Base-by-base conservation (phyloP, 305 asterid genomes). In the Euphrasia arctica region DNA sequence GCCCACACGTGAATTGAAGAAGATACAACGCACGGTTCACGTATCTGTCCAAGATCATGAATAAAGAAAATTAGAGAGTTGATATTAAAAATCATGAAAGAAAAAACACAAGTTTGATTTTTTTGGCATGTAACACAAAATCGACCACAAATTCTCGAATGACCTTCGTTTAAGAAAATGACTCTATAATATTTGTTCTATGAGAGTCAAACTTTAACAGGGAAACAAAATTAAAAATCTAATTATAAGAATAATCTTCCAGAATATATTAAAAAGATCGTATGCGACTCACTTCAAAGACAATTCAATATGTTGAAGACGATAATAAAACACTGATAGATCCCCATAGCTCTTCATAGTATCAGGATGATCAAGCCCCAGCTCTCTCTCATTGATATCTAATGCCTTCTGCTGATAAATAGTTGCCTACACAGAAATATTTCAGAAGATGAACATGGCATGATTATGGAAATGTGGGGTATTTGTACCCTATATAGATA, bases 321-420 rank as follows among this genome's bases (percentile, higher is more conserved):
- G 99, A 65, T 94, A 94, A 78, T 90, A 94, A 65, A 94, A 94
- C 75, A 94, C 99, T 4, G 99, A 94, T 57, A 94, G 89, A 85
- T 94, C 99, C 72, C 98, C 99, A 58, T 94, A 94, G 79, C 99
- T 91, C 86, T 94, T 94, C 99, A 91, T 94, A 12, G 99, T 94
- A 74, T 94, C 99, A 25, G 99, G 99, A 82, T 94, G 99, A 78
- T 94, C 99, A 73, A 94, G 99, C 69, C 99, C 99, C 64, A 94
- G 86, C 82, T 90, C 99, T 80, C 97, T 85, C 83, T 94, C 99
- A 67, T 91, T 94, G 78, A 94, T 88, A 76, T 94, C 96, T 78
- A 94, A 81, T 55, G 99, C 98, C 83, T 94, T 94, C 65, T 94
- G 99, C 82, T 94, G 98, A 77, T 94, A 94, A 73, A 87, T 81